phyloP scores from a whole-genome alignment of 441 rosid species.

The Metrosideros polymorpha region DNA sequence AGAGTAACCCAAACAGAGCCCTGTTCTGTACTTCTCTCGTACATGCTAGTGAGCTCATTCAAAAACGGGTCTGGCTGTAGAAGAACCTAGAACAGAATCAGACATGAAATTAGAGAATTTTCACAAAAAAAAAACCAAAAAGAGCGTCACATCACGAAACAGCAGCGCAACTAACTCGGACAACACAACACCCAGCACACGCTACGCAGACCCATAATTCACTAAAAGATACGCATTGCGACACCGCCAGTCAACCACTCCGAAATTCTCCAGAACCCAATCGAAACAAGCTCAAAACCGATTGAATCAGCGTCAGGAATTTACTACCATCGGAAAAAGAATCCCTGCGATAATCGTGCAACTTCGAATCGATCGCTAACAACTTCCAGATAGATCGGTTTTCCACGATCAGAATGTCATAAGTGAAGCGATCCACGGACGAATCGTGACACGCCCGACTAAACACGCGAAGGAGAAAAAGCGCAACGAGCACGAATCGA shows the following conservation, averaged over 20 bases:
- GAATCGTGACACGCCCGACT: not conserved
- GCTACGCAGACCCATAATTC: fast-evolving
- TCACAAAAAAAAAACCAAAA: not conserved
- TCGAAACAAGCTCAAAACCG: not conserved
- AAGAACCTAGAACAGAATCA: slow-evolving; percentile 34
- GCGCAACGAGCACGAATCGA: not conserved
- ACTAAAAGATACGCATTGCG: not conserved
- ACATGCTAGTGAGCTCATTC: slow-evolving; percentile 85
- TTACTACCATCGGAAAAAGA: not conserved
- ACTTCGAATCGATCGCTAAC: not conserved
- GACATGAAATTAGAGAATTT: not conserved
- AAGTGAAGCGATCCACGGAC: not conserved
- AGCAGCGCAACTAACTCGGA: not conserved
- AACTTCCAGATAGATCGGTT: not conserved
- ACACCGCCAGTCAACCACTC: not conserved
- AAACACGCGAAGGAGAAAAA: not conserved
- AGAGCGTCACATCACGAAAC: not conserved
- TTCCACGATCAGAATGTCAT: not conserved
- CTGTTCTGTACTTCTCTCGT: slow-evolving; percentile 57
- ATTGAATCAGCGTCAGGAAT: not conserved
- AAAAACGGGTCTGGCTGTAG: slow-evolving; percentile 80
- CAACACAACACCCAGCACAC: not conserved
- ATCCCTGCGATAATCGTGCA: not conserved
- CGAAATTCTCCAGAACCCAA: not conserved
- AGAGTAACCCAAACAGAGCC: slow-evolving; percentile 94